Base-by-base conservation (phyloP, 192 early-diverging fungal genomes). In the Powellomyces hirtus region DNA sequence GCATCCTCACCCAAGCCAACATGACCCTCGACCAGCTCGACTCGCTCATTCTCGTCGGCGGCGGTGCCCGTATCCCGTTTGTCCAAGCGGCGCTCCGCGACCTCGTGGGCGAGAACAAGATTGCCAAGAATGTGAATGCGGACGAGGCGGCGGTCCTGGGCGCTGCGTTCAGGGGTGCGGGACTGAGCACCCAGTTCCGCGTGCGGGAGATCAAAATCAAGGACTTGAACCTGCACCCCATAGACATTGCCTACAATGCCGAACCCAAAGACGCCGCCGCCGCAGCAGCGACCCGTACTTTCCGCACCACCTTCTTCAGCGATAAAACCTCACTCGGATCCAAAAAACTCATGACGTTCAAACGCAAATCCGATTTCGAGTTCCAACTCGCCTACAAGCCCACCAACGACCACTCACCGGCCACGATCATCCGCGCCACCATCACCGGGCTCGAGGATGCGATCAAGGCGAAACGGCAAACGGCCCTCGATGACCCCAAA, bases 141-240 rank as follows among this genome's bases (percentile, higher is more conserved):
- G 97, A 99, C 64, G 97, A 99, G 82, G 95, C 96, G 16, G 92
- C 91, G 35, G 96, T 95, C 33, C 74, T 93, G 68, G 91, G 92
- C 34, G 95, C 94, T 53, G 93, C 88, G 5, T 93, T 96, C 81
- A 85, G 86, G 53, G 93, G 89, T 30, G 97, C 97, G 3, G 80
- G 83, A 46, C 75, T 94, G 44, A 94, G 91, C 71, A 83, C 86
- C 66, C 89, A 91, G 68, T 97, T 98, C 81, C 86, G 86, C 67
- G 86, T 95, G n/a, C 85, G 90, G 56, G 88, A 92, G 66, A 89
- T 97, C 61, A 84, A 81, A 40, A 79, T 99, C 68, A 93, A 92
- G 77, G 97, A 99, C 60, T 75, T 94, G 18, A 87, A 86, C 31
- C 51, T 77, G 8, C 83, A 69, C 60, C 86, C 93, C 45, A 86